Base-by-base conservation (phyloP, 108 stramenopile species). In the Schizochytrium sp. region DNA sequence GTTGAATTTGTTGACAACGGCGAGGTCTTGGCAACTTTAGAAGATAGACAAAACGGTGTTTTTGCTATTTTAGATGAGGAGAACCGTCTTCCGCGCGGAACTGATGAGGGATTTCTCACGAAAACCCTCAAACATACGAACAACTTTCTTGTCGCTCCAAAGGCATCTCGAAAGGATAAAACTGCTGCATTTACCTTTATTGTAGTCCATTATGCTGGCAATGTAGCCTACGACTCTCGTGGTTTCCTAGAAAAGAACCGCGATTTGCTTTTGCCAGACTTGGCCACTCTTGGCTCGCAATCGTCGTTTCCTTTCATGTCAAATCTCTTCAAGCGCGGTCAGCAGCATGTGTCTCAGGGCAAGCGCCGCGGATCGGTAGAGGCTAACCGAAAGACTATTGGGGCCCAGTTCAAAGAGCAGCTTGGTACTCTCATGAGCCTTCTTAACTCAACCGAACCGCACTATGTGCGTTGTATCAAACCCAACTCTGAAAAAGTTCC, bases 391-490 rank as follows among this genome's bases (percentile, higher is more conserved):
- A 89, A 72, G 61, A 93, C 93, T 57, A 91, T 93, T 45, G 91
- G 91, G 17, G 47, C 88, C 8, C 88, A 91, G 72, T 92, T 97
- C 88, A 91, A 95, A 90, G 93, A 93, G 57, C 98, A 98, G 89
- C 94, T 99, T 17, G 92, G 72, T 57, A 92, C 90, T 45, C 94
- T 99, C 56, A 98, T 98, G 72, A 88, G 89, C 3, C 95, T 93
- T 60, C 95, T 97, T 72, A 96, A 96, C 87, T 45, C 91, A 28
- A 96, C 95, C 28, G 91, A 94, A 38, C 96, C 96, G 8, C 96
- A 96, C 87, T 97, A 96, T 89, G 93, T 97, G 56, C 96, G 97
- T 59, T 98, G 97, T 87, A 90, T 98, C 53, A 97, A 97, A 90
- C 97, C 97, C 55, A 97, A 97, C 91, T 95, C 96, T 50, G 88